phyloP scores from a whole-genome alignment of 148 eudicot species.

The Heliosperma pusillum region DNA sequence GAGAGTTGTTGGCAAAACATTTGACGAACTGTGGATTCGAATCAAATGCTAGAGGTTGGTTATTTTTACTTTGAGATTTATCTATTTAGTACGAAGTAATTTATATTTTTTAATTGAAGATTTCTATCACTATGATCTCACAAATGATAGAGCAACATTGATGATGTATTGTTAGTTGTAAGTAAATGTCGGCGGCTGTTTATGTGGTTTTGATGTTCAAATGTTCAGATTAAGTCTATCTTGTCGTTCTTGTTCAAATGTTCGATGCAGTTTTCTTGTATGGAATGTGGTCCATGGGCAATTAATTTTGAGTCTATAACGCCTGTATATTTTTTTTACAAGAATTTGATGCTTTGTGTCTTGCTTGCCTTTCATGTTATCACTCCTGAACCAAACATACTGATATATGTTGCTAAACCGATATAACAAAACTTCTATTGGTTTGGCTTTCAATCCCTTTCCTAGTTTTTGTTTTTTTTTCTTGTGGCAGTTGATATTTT shows the following conservation, averaged over 20 bases:
- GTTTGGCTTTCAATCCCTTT: not conserved
- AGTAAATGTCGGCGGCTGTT: not conserved
- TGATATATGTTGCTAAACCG: not conserved
- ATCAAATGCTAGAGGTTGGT: constrained; percentile 77
- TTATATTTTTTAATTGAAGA: not conserved
- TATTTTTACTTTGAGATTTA: not conserved
- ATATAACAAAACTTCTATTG: not conserved
- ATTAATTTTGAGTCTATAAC: too few relatives aligned
- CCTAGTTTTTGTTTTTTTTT: not conserved
- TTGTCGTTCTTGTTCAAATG: not conserved
- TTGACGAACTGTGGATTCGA: constrained; percentile 82
- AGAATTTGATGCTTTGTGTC: not conserved
- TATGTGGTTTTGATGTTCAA: not conserved
- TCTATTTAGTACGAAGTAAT: too few relatives aligned
- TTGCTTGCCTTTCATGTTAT: not conserved
- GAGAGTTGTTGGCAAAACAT: constrained; percentile 81
- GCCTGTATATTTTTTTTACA: too few relatives aligned
- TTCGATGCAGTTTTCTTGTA: not conserved
- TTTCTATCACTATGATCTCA: not conserved
- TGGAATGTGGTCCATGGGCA: not conserved
- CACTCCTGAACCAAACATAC: not conserved
- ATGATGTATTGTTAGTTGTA: not conserved
- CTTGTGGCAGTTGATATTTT: not conserved
- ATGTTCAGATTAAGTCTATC: not conserved
- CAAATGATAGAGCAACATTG: not conserved